Evolutionary conservation across 1,284 basidiomycete genomes (phyloP).

Genomic region (Meira miltonrushii): DNA sequence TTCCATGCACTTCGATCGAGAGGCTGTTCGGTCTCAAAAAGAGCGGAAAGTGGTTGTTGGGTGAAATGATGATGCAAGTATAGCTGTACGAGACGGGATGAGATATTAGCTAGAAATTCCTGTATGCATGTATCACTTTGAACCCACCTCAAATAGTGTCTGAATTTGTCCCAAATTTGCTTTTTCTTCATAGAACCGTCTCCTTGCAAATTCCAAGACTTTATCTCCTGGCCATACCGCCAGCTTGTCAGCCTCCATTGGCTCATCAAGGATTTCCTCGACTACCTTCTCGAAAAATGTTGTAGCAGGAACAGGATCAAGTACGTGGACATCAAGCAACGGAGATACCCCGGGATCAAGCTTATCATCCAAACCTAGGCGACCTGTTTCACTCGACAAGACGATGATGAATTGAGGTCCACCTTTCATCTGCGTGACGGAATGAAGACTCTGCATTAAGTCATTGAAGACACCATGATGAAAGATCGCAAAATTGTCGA

Average conservation of each 20-base stretch:
- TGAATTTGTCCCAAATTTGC: neutral
- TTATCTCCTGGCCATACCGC: neutral
- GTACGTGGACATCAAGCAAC: neutral
- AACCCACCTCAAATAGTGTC: neutral
- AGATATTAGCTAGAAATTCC: neutral
- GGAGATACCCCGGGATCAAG: neutral
- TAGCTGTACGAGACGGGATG: neutral
- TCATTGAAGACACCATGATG: conserved; percentile 1
- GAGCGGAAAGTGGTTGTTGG: neutral
- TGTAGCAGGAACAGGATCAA: neutral
- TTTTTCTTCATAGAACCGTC: neutral
- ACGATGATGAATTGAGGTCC: neutral
- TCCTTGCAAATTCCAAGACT: neutral
- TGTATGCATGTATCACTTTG: neutral
- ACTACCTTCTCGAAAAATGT: neutral
- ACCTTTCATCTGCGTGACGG: too few species aligned
- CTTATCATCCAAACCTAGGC: neutral
- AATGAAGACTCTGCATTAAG: conserved; percentile 3
- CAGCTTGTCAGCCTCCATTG: neutral
- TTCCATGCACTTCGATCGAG: neutral
- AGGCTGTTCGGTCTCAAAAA: neutral
- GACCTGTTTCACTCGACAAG: neutral
- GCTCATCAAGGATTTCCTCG: neutral
- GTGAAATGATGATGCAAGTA: conserved; percentile 7
- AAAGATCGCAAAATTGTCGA: neutral